Evolutionary conservation across 2,329 filamentous ascomycete genomes (phyloP), one percentile per base, ranked within the genome.

Genomic region (Fusarium subtropicale): DNA sequence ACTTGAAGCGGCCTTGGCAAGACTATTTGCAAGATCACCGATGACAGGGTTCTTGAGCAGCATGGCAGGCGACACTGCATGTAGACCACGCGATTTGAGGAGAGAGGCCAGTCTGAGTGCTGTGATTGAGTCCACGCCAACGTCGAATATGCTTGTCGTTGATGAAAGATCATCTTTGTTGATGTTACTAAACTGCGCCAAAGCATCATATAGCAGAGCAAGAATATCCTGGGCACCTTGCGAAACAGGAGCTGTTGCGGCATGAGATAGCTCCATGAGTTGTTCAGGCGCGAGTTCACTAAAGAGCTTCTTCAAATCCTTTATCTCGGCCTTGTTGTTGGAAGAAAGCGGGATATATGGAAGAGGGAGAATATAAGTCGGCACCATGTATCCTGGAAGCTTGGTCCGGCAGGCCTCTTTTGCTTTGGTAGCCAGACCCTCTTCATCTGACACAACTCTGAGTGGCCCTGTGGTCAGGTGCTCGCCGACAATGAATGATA

Each of bases 281-380:
- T 90, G 82, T 34, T 88, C 87, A 0, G 86, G 79, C 0, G 86
- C 84, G 5, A 95, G 76, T 0, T 81, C 80, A 12, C 86, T 79
- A 74, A 95, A 97, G 2, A 97, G 79, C 1, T 80, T 78, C 60
- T 87, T 90, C 4, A 97, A 80, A 36, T 84, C 83, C 74, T 91
- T 95, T 9, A 85, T 84, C 73, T 97, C 94, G 0, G 91, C 91
- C 76, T 97, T 97, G 79, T 97, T 97, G 77, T 97, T 97, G 9
- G 92, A 83, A 2, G 93, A 97, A 0, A 97, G 83, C 0, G 94
- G 94, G 56, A 97, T 89, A 10, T 82, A 84, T 0, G 89, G 85
- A 10, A 97, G 80, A 5, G 86, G 87, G 26, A 97, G 82, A 61
- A 97, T 89, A 74, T 96, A 92, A 0, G 93, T 94, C 1, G 94